Evolutionary conservation across 2,329 filamentous ascomycete genomes (phyloP), one percentile per base, ranked within the genome.

Genomic region (Ambrosiella xylebori): DNA sequence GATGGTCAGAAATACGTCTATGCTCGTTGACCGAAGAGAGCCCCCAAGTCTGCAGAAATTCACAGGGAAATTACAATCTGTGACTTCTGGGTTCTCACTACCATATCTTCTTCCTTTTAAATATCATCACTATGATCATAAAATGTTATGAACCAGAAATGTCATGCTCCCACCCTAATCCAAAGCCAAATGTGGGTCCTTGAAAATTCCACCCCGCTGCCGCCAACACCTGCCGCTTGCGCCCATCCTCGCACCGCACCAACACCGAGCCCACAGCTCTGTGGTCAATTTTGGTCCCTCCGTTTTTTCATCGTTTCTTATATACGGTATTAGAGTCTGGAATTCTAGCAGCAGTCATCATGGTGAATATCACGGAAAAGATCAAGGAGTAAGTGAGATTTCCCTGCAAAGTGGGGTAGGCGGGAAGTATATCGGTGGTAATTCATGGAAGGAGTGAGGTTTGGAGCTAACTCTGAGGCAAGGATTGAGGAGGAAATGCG

Each of bases 401-500:
- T 52, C 19, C 36, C 50, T 52, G 27, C 27, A 27, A 27, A 3
- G 3, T 27, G 27, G 27, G 27, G 13, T 47, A 17, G 44, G n/a
- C 7, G 2, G 8, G 19, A 17, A 47, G 44, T 15, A 47, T 47
- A 17, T n/a, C 44, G 44, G 2, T 15, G 2, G 11, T 5, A 8
- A 4, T 13, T 1, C 40, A 12, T 12, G 40, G 11, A 17, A 17
- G 7, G 2, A 13, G 7, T 15, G 19, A 19, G 19, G 19, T 9
- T 37, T 40, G 15, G 17, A 36, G 62, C 65, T 68, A 62, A 67
- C 58, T 19, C 41, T 37, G 17, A 50, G 56, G 59, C n/a, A 57
- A 96, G 91, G 83, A 98, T 98, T 67, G 93, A 98, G 80, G 90
- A 95, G 74, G 93, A 98, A 85, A 98, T 98, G 93, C 84, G 81